A percentile compares a stretch with the other conserved stretches of the same genome.
Conservation (phyloP, 495 filamentous ascomycete genomes). For the Pseudotulostoma volvatum region DNA sequence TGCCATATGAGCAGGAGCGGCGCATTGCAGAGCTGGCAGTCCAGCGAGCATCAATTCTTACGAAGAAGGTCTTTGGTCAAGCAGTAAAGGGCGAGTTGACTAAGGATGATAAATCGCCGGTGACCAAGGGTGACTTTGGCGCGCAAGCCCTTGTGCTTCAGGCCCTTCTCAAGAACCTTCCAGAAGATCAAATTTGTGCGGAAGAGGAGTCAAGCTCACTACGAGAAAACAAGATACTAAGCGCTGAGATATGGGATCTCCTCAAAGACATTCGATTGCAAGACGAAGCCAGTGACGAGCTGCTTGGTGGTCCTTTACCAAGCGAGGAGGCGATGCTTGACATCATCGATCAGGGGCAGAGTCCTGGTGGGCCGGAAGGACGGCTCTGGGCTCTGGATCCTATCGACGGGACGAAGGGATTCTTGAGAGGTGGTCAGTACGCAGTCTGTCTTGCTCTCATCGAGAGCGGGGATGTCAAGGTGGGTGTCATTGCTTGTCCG, state of each 20-base stretch:
- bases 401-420: slow-evolving; percentile 95
- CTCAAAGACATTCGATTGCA: slow-evolving; percentile 57
- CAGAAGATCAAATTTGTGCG: slow-evolving; percentile 75
- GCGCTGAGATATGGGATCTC: slow-evolving; percentile 65
- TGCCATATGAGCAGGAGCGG: slow-evolving; percentile 64
- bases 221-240: slow-evolving; percentile 46
- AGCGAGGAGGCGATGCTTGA: slow-evolving; percentile 64
- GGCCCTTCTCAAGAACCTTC: slow-evolving; percentile 78
- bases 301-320: slow-evolving; percentile 57
- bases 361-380: slow-evolving; percentile 59
- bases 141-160: slow-evolving; percentile 91
- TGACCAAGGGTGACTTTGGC: slow-evolving; percentile 95
- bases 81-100: slow-evolving; percentile 83
- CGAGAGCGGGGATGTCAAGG: slow-evolving; percentile 85
- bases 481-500: slow-evolving; percentile 85
- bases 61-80: slow-evolving; percentile 82
- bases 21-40: slow-evolving; percentile 80
- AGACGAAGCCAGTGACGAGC: slow-evolving; percentile 43
- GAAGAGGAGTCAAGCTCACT: slow-evolving; percentile 82
- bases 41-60: slow-evolving; percentile 73
- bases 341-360: slow-evolving; percentile 70
- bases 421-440: slow-evolving; percentile 94
- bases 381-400: slow-evolving; percentile 95
- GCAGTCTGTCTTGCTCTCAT: slow-evolving; percentile 86
- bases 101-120: slow-evolving; percentile 89